Conservation (phyloP, 2,329 filamentous ascomycete species). For the Fusarium ramigenum region DNA sequence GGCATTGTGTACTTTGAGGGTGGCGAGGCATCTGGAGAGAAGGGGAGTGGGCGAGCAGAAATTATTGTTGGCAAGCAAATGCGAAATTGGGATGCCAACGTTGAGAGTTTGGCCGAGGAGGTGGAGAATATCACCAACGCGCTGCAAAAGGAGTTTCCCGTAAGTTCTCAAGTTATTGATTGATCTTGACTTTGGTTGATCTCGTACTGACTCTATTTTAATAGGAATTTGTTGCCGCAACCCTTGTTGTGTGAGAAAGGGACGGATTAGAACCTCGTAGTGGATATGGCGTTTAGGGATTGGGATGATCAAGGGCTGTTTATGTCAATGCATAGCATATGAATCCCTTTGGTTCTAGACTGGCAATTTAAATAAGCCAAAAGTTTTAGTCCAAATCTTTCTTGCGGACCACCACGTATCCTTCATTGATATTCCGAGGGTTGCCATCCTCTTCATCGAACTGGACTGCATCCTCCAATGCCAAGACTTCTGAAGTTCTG, state of each 20-base stretch:
- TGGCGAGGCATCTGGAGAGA: slow-evolving; percentile 74
- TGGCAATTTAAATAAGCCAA: slow-evolving; percentile 17
- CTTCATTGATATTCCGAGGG: slow-evolving; percentile 57
- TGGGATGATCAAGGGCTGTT: slow-evolving; percentile 27
- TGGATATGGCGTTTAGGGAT: slow-evolving; percentile 37
- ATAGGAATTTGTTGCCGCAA: slow-evolving; percentile 65
- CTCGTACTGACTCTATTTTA: slow-evolving; percentile 11
- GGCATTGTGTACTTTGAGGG: slow-evolving; percentile 86
- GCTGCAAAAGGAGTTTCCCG: slow-evolving; percentile 83
- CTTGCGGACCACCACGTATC: slow-evolving; percentile 64
- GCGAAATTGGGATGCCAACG: slow-evolving; percentile 88
- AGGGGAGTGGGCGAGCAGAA: slow-evolving; percentile 72
- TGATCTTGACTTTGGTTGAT: background rate
- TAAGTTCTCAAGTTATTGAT: slow-evolving; percentile 40
- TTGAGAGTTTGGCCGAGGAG: slow-evolving; percentile 86
- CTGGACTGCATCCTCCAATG: slow-evolving; percentile 29
- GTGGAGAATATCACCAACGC: slow-evolving; percentile 87
- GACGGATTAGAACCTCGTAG: slow-evolving; percentile 26
- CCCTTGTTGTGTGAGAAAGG: slow-evolving; percentile 54
- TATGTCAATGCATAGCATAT: slow-evolving; percentile 31
- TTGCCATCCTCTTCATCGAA: slow-evolving; percentile 63
- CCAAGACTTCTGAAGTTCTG: background rate
- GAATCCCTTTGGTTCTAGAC: slow-evolving; percentile 29
- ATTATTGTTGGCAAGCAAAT: slow-evolving; percentile 75
- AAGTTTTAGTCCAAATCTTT: slow-evolving; percentile 58